phyloP scores from a whole-genome alignment of 192 early-diverging fungal species.

The Linnemannia elongata region DNA sequence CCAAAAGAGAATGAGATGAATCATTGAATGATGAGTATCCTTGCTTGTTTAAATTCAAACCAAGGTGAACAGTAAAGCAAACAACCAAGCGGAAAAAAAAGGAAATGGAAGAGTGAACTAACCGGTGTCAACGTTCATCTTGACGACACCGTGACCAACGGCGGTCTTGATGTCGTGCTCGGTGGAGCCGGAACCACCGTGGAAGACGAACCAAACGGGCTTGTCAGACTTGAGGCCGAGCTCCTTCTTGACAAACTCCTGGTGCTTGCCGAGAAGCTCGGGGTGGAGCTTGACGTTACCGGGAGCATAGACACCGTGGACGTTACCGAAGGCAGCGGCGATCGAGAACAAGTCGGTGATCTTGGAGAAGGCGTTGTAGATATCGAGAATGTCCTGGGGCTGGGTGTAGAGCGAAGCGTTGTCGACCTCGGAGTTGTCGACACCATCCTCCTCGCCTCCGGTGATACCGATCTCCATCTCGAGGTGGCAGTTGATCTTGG shows the following conservation, averaged over 20 bases:
- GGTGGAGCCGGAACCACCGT: constrained; percentile 94
- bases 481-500: constrained; percentile 86
- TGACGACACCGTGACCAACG: constrained; percentile 88
- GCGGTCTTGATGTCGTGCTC: constrained; percentile 86
- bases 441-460: constrained; percentile 98
- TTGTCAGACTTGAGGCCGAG: constrained; percentile 68
- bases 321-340: constrained; percentile 96
- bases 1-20: not conserved
- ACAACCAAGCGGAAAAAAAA: not conserved
- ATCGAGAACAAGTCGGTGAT: constrained; percentile 94
- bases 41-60: not conserved
- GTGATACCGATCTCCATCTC: constrained; percentile 99
- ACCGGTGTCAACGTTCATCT: constrained; percentile 99
- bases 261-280: constrained; percentile 93
- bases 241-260: constrained; percentile 83
- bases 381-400: constrained; percentile 96
- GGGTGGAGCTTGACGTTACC: constrained; percentile 97
- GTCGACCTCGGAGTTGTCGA: constrained; percentile 95
- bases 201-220: constrained; percentile 97
- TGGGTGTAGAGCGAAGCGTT: constrained; percentile 94
- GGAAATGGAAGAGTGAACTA: not conserved
- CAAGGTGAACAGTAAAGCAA: not conserved
- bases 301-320: constrained; percentile 96
- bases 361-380: constrained; percentile 89
- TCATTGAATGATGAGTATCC: not conserved